Conservation (phyloP, 164 flowering plant genomes). For the Vitis cinerea region DNA sequence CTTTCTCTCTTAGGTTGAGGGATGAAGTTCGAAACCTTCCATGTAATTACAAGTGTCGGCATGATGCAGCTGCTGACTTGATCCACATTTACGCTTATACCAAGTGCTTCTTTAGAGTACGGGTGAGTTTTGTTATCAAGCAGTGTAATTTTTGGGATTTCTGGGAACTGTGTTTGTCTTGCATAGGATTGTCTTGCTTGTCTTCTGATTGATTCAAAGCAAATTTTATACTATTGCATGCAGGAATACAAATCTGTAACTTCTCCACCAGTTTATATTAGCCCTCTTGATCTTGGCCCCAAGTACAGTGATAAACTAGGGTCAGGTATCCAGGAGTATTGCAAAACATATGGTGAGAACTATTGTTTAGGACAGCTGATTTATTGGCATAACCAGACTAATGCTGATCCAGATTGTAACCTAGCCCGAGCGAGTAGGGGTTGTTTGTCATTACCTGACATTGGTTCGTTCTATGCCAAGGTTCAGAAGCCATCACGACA, state of each 20-base stretch:
- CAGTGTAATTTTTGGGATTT: background rate
- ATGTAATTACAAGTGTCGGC: constrained; percentile 80
- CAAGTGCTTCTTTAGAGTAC: constrained; percentile 68
- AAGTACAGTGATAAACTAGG: constrained; percentile 77
- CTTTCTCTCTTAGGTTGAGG: constrained; percentile 66
- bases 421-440: constrained; percentile 77
- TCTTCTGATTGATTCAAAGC: background rate
- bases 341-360: constrained; percentile 88
- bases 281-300: constrained; percentile 93
- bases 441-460: constrained; percentile 80
- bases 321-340: constrained; percentile 64
- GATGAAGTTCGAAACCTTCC: constrained; percentile 91
- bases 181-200: background rate
- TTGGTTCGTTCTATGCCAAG: constrained; percentile 84
- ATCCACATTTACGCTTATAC: constrained; percentile 94
- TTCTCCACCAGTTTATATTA: constrained; percentile 90
- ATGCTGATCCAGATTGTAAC: constrained; percentile 73
- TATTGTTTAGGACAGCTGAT: constrained; percentile 97
- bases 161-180: background rate
- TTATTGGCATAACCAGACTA: constrained; percentile 83
- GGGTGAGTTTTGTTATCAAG: constrained; percentile 45
- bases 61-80: constrained; percentile 99
- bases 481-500: constrained; percentile 68
- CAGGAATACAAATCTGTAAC: constrained; percentile 85
- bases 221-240: constrained; percentile 9